phyloP scores from a whole-genome alignment of 352 stramenopile species.

The Pythium aquatile region DNA sequence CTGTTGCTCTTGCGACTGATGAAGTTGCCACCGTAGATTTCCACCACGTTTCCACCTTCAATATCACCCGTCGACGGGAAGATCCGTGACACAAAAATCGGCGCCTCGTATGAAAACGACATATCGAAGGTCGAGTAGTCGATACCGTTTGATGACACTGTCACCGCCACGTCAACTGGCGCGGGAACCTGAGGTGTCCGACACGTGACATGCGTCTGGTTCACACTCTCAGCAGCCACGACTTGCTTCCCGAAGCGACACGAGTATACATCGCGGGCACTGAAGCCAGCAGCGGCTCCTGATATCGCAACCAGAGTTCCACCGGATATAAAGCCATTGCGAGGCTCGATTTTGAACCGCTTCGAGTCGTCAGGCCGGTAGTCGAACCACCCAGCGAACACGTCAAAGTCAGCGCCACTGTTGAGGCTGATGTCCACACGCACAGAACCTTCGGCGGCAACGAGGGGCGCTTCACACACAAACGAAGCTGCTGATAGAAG shows the following conservation, averaged over 20 bases:
- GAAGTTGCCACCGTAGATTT: conserved; percentile 65
- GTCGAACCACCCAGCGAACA: conserved; percentile 44
- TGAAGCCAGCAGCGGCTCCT: conserved; percentile 28
- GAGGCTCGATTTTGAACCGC: conserved; percentile 33
- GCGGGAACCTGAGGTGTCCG: conserved; percentile 38
- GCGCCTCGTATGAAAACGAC: conserved; percentile 50
- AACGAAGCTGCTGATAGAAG: conserved; percentile 7
- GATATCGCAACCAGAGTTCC: conserved; percentile 58
- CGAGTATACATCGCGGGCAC: conserved; percentile 29
- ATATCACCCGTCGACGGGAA: conserved; percentile 65
- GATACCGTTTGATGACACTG: conserved; percentile 53
- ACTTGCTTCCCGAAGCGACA: conserved; percentile 55
- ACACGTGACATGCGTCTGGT: conserved; percentile 55
- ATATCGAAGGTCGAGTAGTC: conserved; percentile 53
- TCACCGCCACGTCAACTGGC: conserved; percentile 36
- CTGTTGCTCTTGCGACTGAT: conserved; percentile 34
- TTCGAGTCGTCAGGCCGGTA: conserved; percentile 33
- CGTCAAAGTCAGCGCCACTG: conserved; percentile 46
- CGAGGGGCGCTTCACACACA: conserved; percentile 10
- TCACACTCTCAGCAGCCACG: conserved; percentile 46
- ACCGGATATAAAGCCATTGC: conserved; percentile 41
- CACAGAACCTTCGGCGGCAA: conserved; percentile 11
- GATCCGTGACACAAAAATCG: conserved; percentile 52
- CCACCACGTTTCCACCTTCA: conserved; percentile 49
- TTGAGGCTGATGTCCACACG: conserved; percentile 45